Percentiles rank a stretch among this genome's conserved stretches.
phyloP scores from a whole-genome alignment of 495 filamentous ascomycete species.

The Aspergillus bridgeri region DNA sequence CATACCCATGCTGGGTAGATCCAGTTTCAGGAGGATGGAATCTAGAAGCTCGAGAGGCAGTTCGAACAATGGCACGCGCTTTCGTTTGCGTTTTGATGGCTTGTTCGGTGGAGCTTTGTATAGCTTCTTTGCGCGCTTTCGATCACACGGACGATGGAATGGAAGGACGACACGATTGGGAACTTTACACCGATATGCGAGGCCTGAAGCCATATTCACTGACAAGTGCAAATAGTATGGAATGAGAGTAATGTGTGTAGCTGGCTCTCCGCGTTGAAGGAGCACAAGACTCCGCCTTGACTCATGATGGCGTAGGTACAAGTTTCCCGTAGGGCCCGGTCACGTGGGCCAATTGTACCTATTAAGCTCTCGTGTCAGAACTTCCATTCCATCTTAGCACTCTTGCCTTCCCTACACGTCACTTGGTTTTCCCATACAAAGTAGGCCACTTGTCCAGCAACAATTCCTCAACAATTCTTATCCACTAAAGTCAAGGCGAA shows the following conservation, averaged over 20 bases:
- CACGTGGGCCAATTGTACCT: no score
- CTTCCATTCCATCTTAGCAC: no score
- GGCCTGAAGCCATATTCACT: slow-evolving; percentile 6
- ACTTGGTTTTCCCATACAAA: no score
- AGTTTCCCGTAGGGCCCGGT: no score
- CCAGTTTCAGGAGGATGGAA: slow-evolving; percentile 8
- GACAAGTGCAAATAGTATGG: neutral
- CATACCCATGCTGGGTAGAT: slow-evolving; percentile 9
- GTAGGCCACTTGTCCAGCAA: no score
- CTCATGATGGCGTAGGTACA: neutral
- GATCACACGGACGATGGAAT: neutral
- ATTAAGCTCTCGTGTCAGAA: no score
- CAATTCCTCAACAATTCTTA: no score
- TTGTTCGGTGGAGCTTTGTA: slow-evolving; percentile 13
- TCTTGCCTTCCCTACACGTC: no score
- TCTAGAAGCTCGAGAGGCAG: slow-evolving; percentile 10
- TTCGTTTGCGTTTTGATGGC: neutral
- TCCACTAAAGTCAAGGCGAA: no score
- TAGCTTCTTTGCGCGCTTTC: neutral
- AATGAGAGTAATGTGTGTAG: neutral
- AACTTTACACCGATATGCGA: slow-evolving; percentile 8
- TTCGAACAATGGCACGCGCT: neutral
- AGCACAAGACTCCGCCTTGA: neutral
- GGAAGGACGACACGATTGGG: neutral
- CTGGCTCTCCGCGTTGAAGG: neutral